Base-by-base conservation (phyloP, 768 basidiomycete genomes). In the Omphalotus guepiniiformis region DNA sequence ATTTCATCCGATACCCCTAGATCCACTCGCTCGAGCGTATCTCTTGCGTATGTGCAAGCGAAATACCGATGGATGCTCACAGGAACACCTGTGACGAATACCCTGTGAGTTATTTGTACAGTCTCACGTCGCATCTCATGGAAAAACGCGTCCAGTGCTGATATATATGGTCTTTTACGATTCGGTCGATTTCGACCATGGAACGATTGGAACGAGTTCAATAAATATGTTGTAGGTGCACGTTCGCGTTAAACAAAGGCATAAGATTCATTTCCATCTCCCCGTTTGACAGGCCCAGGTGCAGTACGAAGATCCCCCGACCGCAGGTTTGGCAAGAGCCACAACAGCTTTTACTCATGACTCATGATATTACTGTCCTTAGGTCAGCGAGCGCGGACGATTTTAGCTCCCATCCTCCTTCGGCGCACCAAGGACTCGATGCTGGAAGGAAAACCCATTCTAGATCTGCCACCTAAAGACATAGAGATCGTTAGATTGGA, bases 21-120 rank as follows among this genome's bases (percentile, higher is more conserved):
- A 28, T 62, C 65, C 9, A 85, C 84, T 2, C 75, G 76, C 4
- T 69, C 77, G 8, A 85, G 82, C 54, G 66, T 76, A 23, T 76
- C 74, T 29, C 68, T 83, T 16, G 79, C 82, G 1, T 73, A 76
- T 55, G 68, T 93, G 23, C 71, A 78, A 35, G 64, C 82, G 0
- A 80, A 74, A 50, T 83, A 85, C 55, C 69, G 88, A 18, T 93
- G 90, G 90, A 80, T 81, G 69, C 68, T 91, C 21, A 89, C 86
- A 0, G 85, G 85, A 28, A 87, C 85, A 0, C 85, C 85, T 1
- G 77, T 87, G 8, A 86, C 85, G 0, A 86, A 88, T 47, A 79
- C 82, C 2, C 64, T 81, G 84, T 85, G 55, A 3, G 72, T 48
- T 15, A 21, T 32, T 13, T 9, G 15, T 19, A 27, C 28, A 18